Percentiles rank a stretch among this genome's conserved stretches.
Conservation (phyloP, 495 filamentous ascomycete genomes). For the Penicillium psychrofluorescens region DNA sequence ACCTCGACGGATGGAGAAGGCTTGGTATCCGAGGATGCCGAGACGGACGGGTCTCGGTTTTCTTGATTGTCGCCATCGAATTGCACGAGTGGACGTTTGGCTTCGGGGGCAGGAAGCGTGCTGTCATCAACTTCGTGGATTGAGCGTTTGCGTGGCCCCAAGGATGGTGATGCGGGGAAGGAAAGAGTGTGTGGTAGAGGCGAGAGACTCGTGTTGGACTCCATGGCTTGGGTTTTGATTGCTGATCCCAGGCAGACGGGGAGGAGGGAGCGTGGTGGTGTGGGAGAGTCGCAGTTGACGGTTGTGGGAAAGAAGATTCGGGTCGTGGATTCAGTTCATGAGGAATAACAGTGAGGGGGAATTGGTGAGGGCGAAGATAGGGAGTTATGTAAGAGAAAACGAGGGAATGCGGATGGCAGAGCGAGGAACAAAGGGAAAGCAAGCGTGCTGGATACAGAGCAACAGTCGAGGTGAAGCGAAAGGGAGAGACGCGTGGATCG, state of each 20-base stretch:
- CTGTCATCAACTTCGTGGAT: conserved; percentile 24
- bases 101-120: conserved; percentile 5
- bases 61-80: conserved; percentile 19
- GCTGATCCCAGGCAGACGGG: too few species aligned
- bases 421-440: not conserved
- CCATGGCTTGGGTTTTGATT: not conserved
- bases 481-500: too few species aligned
- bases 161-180: conserved; percentile 11
- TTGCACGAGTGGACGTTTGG: conserved; percentile 8
- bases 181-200: conserved; percentile 10
- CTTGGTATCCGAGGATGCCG: not conserved
- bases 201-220: conserved; percentile 8
- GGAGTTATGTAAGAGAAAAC: too few species aligned
- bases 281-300: too few species aligned
- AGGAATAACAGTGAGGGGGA: not conserved
- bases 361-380: too few species aligned
- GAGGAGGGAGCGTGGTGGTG: too few species aligned
- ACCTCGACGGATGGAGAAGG: not conserved
- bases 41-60: conserved; percentile 12
- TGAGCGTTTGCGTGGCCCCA: conserved; percentile 19
- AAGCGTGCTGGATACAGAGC: too few species aligned
- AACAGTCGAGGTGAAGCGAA: too few species aligned
- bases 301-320: too few species aligned
- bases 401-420: not conserved
- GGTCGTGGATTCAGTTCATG: not conserved